These are phyloP conservation scores for Macroventuria anomochaeta DNA, from an alignment of 2,329 filamentous ascomycete species.

Conservation along the genomic window DNA sequence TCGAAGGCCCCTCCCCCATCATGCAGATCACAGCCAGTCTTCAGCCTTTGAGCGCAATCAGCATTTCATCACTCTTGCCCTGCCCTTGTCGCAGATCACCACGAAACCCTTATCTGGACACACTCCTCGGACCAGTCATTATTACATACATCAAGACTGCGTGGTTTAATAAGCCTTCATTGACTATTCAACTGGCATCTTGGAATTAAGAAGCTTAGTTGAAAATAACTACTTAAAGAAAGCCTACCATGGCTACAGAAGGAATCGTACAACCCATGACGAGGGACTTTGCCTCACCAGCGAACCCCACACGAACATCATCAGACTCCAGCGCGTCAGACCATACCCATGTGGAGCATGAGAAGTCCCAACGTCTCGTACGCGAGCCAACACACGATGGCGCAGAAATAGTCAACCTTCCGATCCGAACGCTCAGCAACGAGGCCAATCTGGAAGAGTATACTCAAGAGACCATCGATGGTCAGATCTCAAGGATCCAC, in stretches of 20 bases:
- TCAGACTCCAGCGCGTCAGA: constrained; percentile 23
- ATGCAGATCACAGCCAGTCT: constrained; percentile 7
- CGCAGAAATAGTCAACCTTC: constrained; percentile 64
- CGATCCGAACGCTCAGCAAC: constrained; percentile 68
- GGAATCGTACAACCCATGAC: constrained; percentile 14
- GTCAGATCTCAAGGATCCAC: constrained; percentile 65
- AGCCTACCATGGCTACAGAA: constrained; percentile 27
- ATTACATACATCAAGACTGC: neutral
- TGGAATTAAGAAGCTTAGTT: neutral
- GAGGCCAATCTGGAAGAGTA: constrained; percentile 68
- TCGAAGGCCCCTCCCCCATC: neutral
- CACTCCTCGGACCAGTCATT: neutral
- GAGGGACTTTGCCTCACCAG: constrained; percentile 22
- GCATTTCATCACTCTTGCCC: constrained; percentile 3
- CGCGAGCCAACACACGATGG: constrained; percentile 34
- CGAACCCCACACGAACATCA: constrained; percentile 6
- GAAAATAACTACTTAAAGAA: neutral
- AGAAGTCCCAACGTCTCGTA: constrained; percentile 25
- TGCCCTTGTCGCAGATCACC: constrained; percentile 3
- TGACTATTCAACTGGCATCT: neutral
- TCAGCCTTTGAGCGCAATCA: constrained; percentile 2
- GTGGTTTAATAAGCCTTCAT: neutral
- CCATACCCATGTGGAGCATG: constrained; percentile 21
- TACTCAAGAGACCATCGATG: constrained; percentile 64
- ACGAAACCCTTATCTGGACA: neutral